Conservation (phyloP, 768 basidiomycete species). For the Phanerochaete sordida region DNA sequence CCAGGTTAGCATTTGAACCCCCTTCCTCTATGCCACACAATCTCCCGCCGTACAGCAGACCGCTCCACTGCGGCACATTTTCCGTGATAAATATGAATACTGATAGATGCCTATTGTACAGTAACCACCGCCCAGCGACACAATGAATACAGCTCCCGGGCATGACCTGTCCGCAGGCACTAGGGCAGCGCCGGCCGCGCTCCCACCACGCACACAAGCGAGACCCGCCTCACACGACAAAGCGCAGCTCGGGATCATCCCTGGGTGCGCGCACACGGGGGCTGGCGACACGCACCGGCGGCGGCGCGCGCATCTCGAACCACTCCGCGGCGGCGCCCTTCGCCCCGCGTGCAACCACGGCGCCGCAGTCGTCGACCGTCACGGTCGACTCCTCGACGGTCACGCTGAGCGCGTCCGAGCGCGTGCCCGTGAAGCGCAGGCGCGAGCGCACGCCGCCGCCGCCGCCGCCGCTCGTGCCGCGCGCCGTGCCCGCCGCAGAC, state of each 20-base stretch:
- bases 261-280: background rate
- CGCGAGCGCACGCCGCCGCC: conserved; percentile 4
- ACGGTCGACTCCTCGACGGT: conserved; percentile 10
- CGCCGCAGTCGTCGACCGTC: conserved; percentile 10
- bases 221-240: background rate
- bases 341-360: background rate
- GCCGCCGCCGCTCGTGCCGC: too few species aligned
- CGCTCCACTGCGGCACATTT: too few species aligned
- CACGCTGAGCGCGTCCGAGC: background rate
- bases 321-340: conserved; percentile 4
- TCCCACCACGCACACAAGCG: background rate
- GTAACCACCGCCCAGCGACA: too few species aligned
- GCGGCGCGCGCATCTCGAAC: conserved; percentile 5
- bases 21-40: too few species aligned
- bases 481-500: too few species aligned
- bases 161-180: background rate
- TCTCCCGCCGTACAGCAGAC: too few species aligned
- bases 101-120: too few species aligned
- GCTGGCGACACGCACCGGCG: background rate
- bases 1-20: too few species aligned
- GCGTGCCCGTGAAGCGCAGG: conserved; percentile 10
- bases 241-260: background rate
- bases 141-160: too few species aligned
- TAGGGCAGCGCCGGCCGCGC: too few species aligned
- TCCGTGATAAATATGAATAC: too few species aligned